Base-by-base conservation (phyloP, 2,329 filamentous ascomycete genomes). In the Penicillium sp. region DNA sequence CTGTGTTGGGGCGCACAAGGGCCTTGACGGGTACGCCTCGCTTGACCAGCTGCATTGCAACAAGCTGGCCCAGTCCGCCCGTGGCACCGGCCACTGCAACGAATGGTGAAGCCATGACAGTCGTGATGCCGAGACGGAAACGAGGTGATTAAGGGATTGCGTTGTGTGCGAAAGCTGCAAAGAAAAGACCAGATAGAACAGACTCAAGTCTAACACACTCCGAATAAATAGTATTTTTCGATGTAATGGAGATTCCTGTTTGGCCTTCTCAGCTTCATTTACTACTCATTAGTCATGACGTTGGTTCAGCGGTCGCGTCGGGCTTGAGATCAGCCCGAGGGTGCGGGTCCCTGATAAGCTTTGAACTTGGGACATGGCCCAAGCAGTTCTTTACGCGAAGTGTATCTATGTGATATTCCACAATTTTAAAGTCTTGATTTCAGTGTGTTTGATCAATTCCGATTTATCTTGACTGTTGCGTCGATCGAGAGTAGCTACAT, bases 21-120 rank as follows among this genome's bases (percentile, higher is more conserved):
- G 53, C 53, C n/a, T 56, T 56, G n/a, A 56, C 53, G 18, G 53
- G 28, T 6, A 47, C 39, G n/a, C 53, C 53, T 31, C 53, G 53
- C 29, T 56, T 53, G 31, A 48, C 9, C 16, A 56, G 29, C 6
- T 45, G 50, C 24, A 39, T 44, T 18, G 39, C 36, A 36, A 56
- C 47, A 10, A 56, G 50, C n/a, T 47, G 46, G 16, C 53, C 53
- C 12, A 56, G 33, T 18, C 50, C 43, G 15, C 53, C 53, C 12
- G 53, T 38, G 26, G 53, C 53, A 38, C 53, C 53, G 18, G 47
- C 53, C 13, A 56, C 53, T 9, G 50, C 53, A 21, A 56, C 50
- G 45, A 56, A 56, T 36, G 39, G 47, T 44, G 50, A 31, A 16
- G 47, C 31, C 50, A 53, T 50, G 39, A 8, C 21, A 42, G 39